Evolutionary conservation across 2,329 filamentous ascomycete genomes (phyloP), one percentile per base, ranked within the genome.

Genomic region (Trichoderma atrobrunneum): DNA sequence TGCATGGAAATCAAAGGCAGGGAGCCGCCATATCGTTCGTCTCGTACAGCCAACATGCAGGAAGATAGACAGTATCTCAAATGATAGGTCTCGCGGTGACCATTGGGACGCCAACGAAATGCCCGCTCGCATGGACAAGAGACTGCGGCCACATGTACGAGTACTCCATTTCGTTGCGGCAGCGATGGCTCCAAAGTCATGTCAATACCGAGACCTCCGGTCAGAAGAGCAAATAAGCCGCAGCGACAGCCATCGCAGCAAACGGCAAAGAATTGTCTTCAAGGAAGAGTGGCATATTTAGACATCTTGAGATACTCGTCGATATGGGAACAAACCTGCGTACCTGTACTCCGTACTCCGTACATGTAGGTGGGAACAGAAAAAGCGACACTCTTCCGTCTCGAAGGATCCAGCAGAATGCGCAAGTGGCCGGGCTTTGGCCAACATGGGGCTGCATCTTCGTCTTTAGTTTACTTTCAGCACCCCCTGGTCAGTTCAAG

Each of bases 11-110:
- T 34, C 26, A 28, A 36, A 69, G 57, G n/a, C 56, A 61, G 66
- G 34, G 14, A 60, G 54, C 8, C 61, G 56, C 62, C 70, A 60
- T 54, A 24, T 66, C 39, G 24, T 67, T 30, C 21, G 14, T 72
- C 43, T 43, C 56, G 26, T 66, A 51, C 70, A 61, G 48, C 68
- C 59, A 70, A 64, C 59, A 18, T 70, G 68, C 68, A 70, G 59
- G 24, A 54, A 61, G 66, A 51, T 11, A 6, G 36, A 26, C 28
- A 36, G n/a, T 51, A 61, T 69, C 56, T 26, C 59, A 61, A 48
- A 60, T 57, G 51, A 59, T 54, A 43, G 34, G 69, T 64, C 56
- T 60, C 26, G 7, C 56, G 28, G 56, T 26, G 39, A 14, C 54
- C 18, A 21, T 60, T 32, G 36, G 36, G 36, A 28, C 26, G 56